Base-by-base conservation (phyloP, 164 flowering plant species). In the Piper longum region DNA sequence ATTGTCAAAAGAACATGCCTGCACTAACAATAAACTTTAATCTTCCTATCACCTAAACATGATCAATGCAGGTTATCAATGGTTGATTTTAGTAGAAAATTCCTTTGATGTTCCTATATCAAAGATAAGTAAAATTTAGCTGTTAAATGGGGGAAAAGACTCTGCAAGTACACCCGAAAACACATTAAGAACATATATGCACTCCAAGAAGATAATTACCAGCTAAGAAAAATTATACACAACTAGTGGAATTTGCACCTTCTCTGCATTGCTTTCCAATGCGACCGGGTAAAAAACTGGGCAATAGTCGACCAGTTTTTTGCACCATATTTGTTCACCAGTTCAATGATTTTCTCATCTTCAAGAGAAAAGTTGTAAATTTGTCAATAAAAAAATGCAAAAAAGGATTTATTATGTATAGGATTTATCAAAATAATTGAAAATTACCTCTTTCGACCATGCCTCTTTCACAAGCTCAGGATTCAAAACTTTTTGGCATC, bases 241-340 rank as follows among this genome's bases (percentile, higher is more conserved):
- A 26, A 26, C 36, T 26, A 26, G 36, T 26, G 36, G 36, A 26
- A 2, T 26, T 26, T 48, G 16, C 70, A 82, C 85, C 85, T 78
- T 82, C 85, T 41, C 85, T 74, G 39, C 85, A 82, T 62, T 82
- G 85, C 71, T 82, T 82, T 45, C 85, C 85, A 55, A 79, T 82
- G 59, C 83, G 78, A 56, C 85, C 81, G 54, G 85, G 83, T 43
- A n/a, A 82, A 66, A 14, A 73, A 74, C 69, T 78, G 75, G 18
- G 85, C 83, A 39, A 82, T 76, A 41, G 76, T 71, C 41, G 81
- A 76, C 85, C 85, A 82, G 60, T 79, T 79, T 57, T 68, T 76
- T 4, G 75, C 68, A 41, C 84, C 82, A 62, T 67, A 68, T 68
- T 73, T 78, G 5, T 68, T 62, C 12, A 82, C 84, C 71, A 78